Percentiles rank a stretch among this genome's conserved stretches.
phyloP scores from a whole-genome alignment of 176 grass and related monocot species.

The Saccharum spontaneum region DNA sequence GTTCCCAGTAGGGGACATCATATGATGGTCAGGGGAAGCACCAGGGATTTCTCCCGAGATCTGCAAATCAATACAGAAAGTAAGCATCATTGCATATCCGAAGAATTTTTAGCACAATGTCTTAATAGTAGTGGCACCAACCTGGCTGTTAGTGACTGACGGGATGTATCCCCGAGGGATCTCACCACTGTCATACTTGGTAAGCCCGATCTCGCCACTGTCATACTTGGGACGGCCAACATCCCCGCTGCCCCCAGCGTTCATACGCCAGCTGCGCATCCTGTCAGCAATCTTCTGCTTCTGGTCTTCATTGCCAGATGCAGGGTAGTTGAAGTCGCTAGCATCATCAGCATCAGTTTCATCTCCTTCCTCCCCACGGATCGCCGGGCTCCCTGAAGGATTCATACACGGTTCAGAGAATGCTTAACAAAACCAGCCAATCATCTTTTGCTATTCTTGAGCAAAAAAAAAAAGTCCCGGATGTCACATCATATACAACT shows the following conservation, averaged over 20 bases:
- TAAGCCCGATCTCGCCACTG: conserved; percentile 65
- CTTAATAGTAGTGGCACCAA: conserved; percentile 16
- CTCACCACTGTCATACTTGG: conserved; percentile 73
- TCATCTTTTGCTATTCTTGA: not conserved
- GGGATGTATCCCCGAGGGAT: conserved; percentile 86
- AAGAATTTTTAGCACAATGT: not conserved
- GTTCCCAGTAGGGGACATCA: conserved; percentile 91
- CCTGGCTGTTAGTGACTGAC: conserved; percentile 94
- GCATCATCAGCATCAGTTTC: conserved; percentile 88
- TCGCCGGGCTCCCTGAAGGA: conserved; percentile 72
- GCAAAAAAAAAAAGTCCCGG: not conserved
- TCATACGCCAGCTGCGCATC: conserved; percentile 92
- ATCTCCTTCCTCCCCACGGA: conserved; percentile 82
- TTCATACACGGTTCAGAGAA: conserved; percentile 19
- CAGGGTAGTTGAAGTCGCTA: conserved; percentile 93
- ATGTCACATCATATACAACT: not conserved
- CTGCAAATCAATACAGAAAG: conserved; percentile 48
- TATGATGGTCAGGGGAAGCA: conserved; percentile 96
- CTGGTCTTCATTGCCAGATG: conserved; percentile 75
- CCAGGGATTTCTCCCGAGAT: conserved; percentile 91
- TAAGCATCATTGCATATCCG: not conserved
- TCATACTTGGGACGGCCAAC: conserved; percentile 88
- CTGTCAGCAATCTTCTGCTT: conserved; percentile 94
- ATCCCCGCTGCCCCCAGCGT: conserved; percentile 53
- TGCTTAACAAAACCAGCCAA: not conserved